Evolutionary conservation across 2,329 filamentous ascomycete genomes (phyloP).

Genomic region (Tolypocladium inflatum): DNA sequence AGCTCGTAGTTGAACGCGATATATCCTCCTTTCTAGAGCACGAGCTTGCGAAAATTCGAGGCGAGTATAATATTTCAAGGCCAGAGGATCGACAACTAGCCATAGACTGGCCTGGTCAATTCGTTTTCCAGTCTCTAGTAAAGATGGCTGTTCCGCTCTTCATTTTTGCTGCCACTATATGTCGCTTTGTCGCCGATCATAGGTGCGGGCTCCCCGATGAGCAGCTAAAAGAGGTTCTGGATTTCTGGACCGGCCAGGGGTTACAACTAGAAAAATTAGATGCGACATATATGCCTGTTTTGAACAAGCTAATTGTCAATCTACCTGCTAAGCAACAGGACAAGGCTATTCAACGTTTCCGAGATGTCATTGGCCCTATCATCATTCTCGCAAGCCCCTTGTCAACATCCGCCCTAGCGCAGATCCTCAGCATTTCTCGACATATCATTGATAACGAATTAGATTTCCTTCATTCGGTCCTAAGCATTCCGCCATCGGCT

Average conservation of each 20-base stretch:
- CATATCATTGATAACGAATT: not conserved
- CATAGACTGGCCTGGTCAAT: conserved; percentile 17
- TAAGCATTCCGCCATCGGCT: not conserved
- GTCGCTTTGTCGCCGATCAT: conserved; percentile 15
- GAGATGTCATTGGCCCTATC: not conserved
- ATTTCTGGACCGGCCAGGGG: no score
- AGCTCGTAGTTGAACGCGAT: conserved; percentile 22
- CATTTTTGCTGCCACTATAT: conserved; percentile 23
- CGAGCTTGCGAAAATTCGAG: conserved; percentile 19
- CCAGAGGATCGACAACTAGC: conserved; percentile 4
- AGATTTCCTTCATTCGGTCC: not conserved
- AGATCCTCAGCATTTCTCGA: not conserved
- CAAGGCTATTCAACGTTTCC: not conserved
- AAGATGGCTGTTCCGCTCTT: conserved; percentile 22
- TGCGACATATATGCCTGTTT: not conserved
- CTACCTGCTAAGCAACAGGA: not conserved
- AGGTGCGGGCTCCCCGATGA: not conserved
- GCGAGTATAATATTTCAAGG: conserved; percentile 9
- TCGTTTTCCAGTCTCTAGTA: conserved; percentile 8
- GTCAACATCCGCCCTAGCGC: not conserved
- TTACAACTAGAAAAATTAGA: not conserved
- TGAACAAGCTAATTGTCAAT: not conserved
- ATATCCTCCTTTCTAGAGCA: conserved; percentile 22
- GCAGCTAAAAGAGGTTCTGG: not conserved
- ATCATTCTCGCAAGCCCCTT: not conserved